phyloP scores from a whole-genome alignment of 1,284 basidiomycete species.

The Austroboletus olivaceoglutinosus region DNA sequence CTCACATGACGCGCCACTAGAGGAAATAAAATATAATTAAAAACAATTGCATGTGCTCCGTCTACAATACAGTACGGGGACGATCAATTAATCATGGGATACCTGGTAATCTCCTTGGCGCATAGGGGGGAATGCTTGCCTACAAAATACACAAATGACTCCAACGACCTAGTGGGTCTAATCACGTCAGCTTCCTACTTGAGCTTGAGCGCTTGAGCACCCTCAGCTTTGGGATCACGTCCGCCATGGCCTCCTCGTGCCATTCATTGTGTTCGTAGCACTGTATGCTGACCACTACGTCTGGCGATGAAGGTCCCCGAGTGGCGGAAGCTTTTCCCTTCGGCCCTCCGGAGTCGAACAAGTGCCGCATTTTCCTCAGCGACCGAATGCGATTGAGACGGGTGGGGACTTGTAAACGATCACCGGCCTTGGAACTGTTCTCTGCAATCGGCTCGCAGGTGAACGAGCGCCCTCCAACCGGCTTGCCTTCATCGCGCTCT shows the following conservation, averaged over 20 bases:
- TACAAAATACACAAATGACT: background rate
- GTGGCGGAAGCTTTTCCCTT: background rate
- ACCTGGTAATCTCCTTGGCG: background rate
- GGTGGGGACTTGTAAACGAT: background rate
- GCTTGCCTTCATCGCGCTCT: background rate
- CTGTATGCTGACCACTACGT: conserved; percentile 16
- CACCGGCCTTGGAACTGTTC: background rate
- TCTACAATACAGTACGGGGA: background rate
- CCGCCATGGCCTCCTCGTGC: conserved; percentile 24
- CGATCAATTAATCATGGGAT: conserved; percentile 1
- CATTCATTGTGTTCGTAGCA: conserved; percentile 15
- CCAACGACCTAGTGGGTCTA: background rate
- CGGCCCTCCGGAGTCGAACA: background rate
- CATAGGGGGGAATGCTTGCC: background rate
- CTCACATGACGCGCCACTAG: background rate
- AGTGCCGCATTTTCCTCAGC: background rate
- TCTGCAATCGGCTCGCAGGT: background rate
- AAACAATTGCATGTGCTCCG: background rate
- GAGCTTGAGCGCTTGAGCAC: conserved; percentile 24
- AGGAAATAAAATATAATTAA: background rate
- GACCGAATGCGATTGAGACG: background rate
- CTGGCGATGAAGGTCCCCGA: background rate
- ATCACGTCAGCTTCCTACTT: conserved; percentile 7
- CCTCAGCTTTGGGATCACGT: conserved; percentile 31
- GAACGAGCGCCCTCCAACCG: background rate